Percentiles rank a stretch among this genome's conserved stretches.
phyloP scores from a whole-genome alignment of 1,139 yeast species.

The Debaryomyces fabryi region DNA sequence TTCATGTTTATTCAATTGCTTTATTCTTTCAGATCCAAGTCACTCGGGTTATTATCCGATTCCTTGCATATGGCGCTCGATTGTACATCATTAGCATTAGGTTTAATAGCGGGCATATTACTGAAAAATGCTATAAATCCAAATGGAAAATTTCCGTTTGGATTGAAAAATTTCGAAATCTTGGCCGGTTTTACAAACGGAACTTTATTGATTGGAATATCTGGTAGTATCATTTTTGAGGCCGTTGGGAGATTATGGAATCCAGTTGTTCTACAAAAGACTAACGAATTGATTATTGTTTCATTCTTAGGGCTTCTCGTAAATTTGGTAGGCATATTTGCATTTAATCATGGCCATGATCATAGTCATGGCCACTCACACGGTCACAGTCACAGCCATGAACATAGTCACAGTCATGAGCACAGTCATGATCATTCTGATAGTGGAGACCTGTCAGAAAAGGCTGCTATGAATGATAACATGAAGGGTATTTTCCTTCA shows the following conservation, averaged over 20 bases:
- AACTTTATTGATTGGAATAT: constrained; percentile 81
- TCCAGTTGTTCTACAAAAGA: constrained; percentile 77
- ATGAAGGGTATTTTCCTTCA: constrained; percentile 95
- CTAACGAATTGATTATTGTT: constrained; percentile 85
- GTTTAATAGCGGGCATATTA: constrained; percentile 78
- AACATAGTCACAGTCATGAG: constrained; percentile 32
- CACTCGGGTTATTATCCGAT: constrained; percentile 88
- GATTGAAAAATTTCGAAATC: constrained; percentile 81
- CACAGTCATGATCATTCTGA: constrained; percentile 23
- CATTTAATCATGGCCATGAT: constrained; percentile 80
- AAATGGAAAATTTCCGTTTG: constrained; percentile 79
- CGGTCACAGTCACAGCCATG: constrained; percentile 36
- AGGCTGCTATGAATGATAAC: constrained; percentile 63
- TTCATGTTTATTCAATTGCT: constrained; percentile 93
- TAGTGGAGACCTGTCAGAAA: constrained; percentile 13
- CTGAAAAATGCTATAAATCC: constrained; percentile 52
- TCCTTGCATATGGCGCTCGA: constrained; percentile 96
- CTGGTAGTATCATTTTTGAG: constrained; percentile 84
- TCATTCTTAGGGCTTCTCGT: constrained; percentile 84
- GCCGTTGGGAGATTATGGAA: constrained; percentile 77
- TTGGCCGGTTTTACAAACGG: constrained; percentile 96
- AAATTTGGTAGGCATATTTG: constrained; percentile 89
- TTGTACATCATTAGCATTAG: constrained; percentile 86
- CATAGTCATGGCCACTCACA: constrained; percentile 41
- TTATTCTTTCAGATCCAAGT: constrained; percentile 89